phyloP scores from a whole-genome alignment of 306 rosid genomes.

The Cucurbita ficifolia region DNA sequence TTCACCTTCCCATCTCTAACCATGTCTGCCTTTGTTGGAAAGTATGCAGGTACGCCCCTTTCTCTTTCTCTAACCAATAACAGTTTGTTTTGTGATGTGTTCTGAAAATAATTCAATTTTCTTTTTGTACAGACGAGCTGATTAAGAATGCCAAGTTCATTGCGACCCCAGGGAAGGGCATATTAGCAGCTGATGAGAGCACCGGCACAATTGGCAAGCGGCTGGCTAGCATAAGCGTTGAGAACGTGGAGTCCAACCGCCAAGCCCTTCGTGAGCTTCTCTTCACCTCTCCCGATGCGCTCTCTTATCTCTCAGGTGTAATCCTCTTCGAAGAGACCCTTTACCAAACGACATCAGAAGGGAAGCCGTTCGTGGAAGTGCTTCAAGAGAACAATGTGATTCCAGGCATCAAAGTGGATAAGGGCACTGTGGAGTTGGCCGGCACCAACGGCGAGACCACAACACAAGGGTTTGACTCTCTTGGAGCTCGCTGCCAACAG shows the following conservation, averaged over 20 bases:
- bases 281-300: conserved; percentile 72
- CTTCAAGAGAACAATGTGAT: conserved; percentile 60
- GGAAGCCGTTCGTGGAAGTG: conserved; percentile 68
- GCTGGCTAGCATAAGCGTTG: conserved; percentile 65
- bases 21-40: conserved; percentile 94
- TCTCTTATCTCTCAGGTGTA: conserved; percentile 64
- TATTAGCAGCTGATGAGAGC: conserved; percentile 89
- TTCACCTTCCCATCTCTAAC: conserved; percentile 9
- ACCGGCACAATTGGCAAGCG: conserved; percentile 91
- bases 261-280: conserved; percentile 85
- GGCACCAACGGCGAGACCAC: conserved; percentile 85
- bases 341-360: conserved; percentile 52
- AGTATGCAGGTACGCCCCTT: conserved; percentile 57
- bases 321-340: conserved; percentile 88
- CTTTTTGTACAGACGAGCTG: conserved; percentile 44
- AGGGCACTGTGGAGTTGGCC: conserved; percentile 75
- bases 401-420: conserved; percentile 96
- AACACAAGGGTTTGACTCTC: conserved; percentile 76
- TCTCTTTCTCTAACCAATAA: not conserved
- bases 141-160: conserved; percentile 77
- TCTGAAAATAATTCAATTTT: not conserved
- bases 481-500: conserved; percentile 60
- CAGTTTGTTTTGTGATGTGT: not conserved
- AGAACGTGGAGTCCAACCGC: conserved; percentile 73
- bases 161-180: conserved; percentile 79